Conservation (phyloP, 2,329 filamentous ascomycete genomes). For the Sphaerulina musiva region DNA sequence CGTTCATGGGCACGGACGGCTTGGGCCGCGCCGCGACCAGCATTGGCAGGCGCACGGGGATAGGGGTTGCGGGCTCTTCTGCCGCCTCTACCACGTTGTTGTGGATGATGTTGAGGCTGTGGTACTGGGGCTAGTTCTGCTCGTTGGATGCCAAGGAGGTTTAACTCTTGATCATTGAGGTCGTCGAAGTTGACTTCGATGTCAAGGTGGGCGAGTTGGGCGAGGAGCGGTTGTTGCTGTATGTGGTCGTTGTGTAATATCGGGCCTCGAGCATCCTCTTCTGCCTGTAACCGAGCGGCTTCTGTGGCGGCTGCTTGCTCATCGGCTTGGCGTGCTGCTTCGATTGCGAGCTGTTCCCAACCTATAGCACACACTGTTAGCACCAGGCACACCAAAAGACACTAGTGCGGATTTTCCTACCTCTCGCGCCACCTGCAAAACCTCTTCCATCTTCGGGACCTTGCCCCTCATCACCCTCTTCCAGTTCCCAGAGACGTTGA, state of each 20-base stretch:
- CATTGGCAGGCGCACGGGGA: slow-evolving; percentile 19
- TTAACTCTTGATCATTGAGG: background rate
- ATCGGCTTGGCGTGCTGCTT: slow-evolving; percentile 31
- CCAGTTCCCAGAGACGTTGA: slow-evolving; percentile 82
- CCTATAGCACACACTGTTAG: slow-evolving; percentile 3
- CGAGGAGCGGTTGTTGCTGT: slow-evolving; percentile 15
- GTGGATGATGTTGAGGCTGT: slow-evolving; percentile 1
- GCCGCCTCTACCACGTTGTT: slow-evolving; percentile 1
- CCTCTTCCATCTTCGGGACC: slow-evolving; percentile 33
- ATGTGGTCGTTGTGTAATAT: slow-evolving; percentile 8
- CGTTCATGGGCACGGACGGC: slow-evolving; percentile 20
- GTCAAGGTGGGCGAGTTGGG: slow-evolving; percentile 20
- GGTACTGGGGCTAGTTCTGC: background rate
- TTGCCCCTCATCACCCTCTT: slow-evolving; percentile 62
- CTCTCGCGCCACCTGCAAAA: slow-evolving; percentile 38
- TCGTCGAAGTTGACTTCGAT: slow-evolving; percentile 10
- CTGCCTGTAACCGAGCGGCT: slow-evolving; percentile 29
- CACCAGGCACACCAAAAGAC: too few species aligned
- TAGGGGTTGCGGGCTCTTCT: slow-evolving; percentile 26
- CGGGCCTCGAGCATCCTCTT: slow-evolving; percentile 14
- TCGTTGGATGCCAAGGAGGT: slow-evolving; percentile 1
- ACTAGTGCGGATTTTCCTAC: too few species aligned
- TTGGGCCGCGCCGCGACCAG: slow-evolving; percentile 9
- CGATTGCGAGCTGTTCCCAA: slow-evolving; percentile 40
- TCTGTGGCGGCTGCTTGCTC: slow-evolving; percentile 28